These are phyloP conservation scores for Neonectria punicea DNA, from an alignment of 2,329 filamentous ascomycete genomes.

Conservation along the genomic window DNA sequence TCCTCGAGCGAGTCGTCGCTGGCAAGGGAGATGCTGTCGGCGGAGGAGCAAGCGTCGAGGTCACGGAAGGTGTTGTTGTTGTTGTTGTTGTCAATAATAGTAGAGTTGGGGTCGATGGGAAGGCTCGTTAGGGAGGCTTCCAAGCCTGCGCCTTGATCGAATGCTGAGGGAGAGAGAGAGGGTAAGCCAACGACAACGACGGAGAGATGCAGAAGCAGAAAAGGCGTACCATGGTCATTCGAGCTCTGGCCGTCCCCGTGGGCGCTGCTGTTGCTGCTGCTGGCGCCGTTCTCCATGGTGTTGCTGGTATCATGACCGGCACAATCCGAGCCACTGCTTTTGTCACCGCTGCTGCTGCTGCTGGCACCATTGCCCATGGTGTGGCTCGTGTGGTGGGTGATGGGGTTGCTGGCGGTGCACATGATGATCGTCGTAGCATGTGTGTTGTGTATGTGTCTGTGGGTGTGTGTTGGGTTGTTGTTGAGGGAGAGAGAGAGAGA, in stretches of 20 bases:
- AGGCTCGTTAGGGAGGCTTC: slow-evolving; percentile 34
- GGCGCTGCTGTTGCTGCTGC: slow-evolving; percentile 19
- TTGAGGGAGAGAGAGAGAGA: no score
- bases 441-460: not conserved
- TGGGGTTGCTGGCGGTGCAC: slow-evolving; percentile 38
- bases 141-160: slow-evolving; percentile 4
- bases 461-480: not conserved
- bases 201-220: not conserved
- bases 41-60: not conserved
- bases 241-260: slow-evolving; percentile 21
- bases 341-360: no score
- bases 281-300: slow-evolving; percentile 32
- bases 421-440: slow-evolving; percentile 27
- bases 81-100: not conserved
- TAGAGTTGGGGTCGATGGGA: not conserved
- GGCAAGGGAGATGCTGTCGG: not conserved
- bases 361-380: not conserved
- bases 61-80: no score
- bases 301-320: slow-evolving; percentile 32
- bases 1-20: not conserved
- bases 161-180: not conserved
- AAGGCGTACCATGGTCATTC: not conserved
- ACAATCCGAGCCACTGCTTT: no score
- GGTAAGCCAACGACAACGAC: not conserved
- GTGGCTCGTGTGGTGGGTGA: slow-evolving; percentile 33